Base-by-base conservation (phyloP, 1,284 basidiomycete species). In the Microbotryum scabiosae region DNA sequence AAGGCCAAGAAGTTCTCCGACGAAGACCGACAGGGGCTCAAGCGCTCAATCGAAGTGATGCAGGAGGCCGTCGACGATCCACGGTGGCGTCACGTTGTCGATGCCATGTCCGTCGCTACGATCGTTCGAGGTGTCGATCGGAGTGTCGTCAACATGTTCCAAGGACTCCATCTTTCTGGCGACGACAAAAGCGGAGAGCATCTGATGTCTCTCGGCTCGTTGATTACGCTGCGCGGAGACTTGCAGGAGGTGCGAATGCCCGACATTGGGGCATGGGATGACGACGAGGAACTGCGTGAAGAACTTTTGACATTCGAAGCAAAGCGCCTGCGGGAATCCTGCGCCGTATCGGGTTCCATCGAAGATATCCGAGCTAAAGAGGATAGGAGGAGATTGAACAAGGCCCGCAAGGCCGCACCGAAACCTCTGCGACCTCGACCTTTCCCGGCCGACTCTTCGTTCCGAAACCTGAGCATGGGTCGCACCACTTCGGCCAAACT, bases 251-350 rank as follows among this genome's bases (percentile, higher is more conserved):
- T 66, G 7, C 52, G 56, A 12, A 56, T 47, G 52, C 18, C 20
- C 2, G 64, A 64, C 36, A 52, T 60, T 26, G 57, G 54, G 20
- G 54, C 7, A 21, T 66, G 63, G 65, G 48, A 51, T n/a, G 67
- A 69, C 52, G 67, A 64, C 44, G 67, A 69, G 20, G 67, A 69
- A 12, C 57, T 69, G 4, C 12, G 52, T 18, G 67, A 69, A 53
- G 67, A 69, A 46, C 18, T 69, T 12, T 55, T 61, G 48, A 69
- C 67, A 4, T 61, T 66, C 57, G 62, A 66, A 50, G 51, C 51
- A 5, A 62, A 59, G 45, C 53, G 62, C 14, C 56, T 57, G 36
- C 43, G 64, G 6, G 57, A 49, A 25, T 9, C 36, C 5, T 16
- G 36, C 10, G 36, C 36, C 36, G 36, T 41, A 41, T 41, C 36